Evolutionary conservation across 495 filamentous ascomycete species (phyloP).

Genomic region (Baudoinia panamericana): DNA sequence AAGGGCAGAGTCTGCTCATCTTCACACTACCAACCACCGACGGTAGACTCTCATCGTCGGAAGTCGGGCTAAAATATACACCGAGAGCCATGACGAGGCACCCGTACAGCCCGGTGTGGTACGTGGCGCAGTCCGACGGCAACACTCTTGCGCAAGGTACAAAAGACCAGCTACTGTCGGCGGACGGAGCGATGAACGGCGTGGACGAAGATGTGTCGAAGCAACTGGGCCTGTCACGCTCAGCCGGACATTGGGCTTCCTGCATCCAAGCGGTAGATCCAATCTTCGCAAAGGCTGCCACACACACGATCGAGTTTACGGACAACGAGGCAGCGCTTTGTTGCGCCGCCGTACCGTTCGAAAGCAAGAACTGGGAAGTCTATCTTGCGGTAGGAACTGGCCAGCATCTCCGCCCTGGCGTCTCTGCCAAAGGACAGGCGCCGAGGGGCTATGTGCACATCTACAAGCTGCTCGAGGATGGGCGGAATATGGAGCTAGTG

Average conservation of each 20-base stretch:
- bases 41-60: constrained; percentile 18
- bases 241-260: constrained; percentile 79
- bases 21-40: constrained; percentile 6
- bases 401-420: constrained; percentile 51
- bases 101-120: constrained; percentile 78
- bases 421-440: constrained; percentile 32
- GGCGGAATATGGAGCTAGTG: constrained; percentile 77
- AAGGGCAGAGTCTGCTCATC: constrained; percentile 58
- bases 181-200: constrained; percentile 42
- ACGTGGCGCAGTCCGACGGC: constrained; percentile 85
- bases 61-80: constrained; percentile 43
- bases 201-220: constrained; percentile 23
- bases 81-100: constrained; percentile 78
- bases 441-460: constrained; percentile 85
- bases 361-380: constrained; percentile 72
- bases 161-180: constrained; percentile 51
- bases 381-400: constrained; percentile 90
- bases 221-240: constrained; percentile 82
- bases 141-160: constrained; percentile 71
- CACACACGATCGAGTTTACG: constrained; percentile 65
- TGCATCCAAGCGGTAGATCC: constrained; percentile 88
- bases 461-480: constrained; percentile 80
- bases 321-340: constrained; percentile 90
- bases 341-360: constrained; percentile 68
- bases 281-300: constrained; percentile 52